Base-by-base conservation (phyloP, 768 basidiomycete species). In the Suillus luteus region DNA sequence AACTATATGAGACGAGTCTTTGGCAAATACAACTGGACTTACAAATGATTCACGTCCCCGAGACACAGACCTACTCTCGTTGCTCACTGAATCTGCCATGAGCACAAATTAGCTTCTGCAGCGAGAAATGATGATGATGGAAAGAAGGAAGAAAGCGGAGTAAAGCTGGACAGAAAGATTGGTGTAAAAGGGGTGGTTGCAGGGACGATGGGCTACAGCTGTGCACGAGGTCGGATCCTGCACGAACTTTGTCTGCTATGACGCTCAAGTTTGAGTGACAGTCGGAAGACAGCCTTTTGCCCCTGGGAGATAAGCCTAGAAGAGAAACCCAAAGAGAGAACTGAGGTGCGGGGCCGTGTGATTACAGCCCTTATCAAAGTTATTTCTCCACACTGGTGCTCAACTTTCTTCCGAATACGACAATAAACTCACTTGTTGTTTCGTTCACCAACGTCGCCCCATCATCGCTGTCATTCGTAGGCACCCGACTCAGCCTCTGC, bases 41-140 rank as follows among this genome's bases (percentile, higher is more conserved):
- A 88, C 87, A 62, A 83, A 82, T n/a, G 75, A 74, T 0, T 86
- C 87, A 52, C 87, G 82, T 54, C 87, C 87, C 65, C 86, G 80
- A 33, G 86, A 87, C 31, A 78, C 66, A 46, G 87, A 88, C 58
- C 84, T 85, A 57, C 81, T 80, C 43, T 40, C 9, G 37, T 57
- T 60, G 44, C 14, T 44, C 5, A 61, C 61, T 24, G 66, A 55
- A 61, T 73, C 75, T 73, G 70, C 6, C 75, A 76, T 75, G 54
- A 44, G 17, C 37, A 60, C 19, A 33, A 41, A 55, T n/a, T 10
- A 52, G 62, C 46, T 49, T 46, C 14, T 33, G 37, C 38, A 54
- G 37, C 49, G 60, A 35, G 41, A 38, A 33, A 43, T 3, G 27
- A 43, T 22, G 59, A 14, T 57, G 55, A 24, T 38, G 55, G 55